Percentiles rank a stretch among this genome's conserved stretches.
Conservation (phyloP, 225 moss, liverwort and hornwort genomes). For the Polytrichum commune region DNA sequence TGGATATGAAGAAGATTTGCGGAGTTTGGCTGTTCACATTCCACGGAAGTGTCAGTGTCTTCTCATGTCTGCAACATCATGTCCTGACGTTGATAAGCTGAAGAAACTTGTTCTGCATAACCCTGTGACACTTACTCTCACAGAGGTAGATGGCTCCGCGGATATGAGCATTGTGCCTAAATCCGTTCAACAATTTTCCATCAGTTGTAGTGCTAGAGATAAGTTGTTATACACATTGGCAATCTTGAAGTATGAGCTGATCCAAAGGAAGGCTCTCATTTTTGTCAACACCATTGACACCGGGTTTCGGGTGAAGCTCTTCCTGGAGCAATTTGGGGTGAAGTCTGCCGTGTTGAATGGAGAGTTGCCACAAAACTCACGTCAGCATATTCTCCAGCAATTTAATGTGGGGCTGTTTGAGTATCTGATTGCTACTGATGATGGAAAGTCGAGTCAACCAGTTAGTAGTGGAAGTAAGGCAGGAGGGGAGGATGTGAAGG, state of each 20-base stretch:
- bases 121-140: slow-evolving; percentile 78
- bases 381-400: slow-evolving; percentile 87
- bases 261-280: slow-evolving; percentile 84
- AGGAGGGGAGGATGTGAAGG: slow-evolving; percentile 22
- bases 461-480: slow-evolving; percentile 28
- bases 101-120: slow-evolving; percentile 97
- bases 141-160: slow-evolving; percentile 64
- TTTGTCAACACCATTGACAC: slow-evolving; percentile 81
- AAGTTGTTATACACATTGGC: slow-evolving; percentile 70
- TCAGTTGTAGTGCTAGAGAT: slow-evolving; percentile 66
- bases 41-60: slow-evolving; percentile 89
- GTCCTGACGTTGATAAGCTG: slow-evolving; percentile 83
- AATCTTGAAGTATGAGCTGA: slow-evolving; percentile 77
- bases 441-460: slow-evolving; percentile 63
- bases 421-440: slow-evolving; percentile 88
- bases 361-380: slow-evolving; percentile 92
- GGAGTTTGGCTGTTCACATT: slow-evolving; percentile 78
- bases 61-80: slow-evolving; percentile 91
- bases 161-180: slow-evolving; percentile 80
- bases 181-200: slow-evolving; percentile 79
- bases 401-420: slow-evolving; percentile 93
- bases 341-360: slow-evolving; percentile 89
- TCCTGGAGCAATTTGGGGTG: slow-evolving; percentile 95
- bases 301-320: slow-evolving; percentile 85
- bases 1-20: slow-evolving; percentile 87